Evolutionary conservation across 164 flowering plant species (phyloP), one percentile per base, ranked within the genome.

Genomic region (Echeveria elegans): DNA sequence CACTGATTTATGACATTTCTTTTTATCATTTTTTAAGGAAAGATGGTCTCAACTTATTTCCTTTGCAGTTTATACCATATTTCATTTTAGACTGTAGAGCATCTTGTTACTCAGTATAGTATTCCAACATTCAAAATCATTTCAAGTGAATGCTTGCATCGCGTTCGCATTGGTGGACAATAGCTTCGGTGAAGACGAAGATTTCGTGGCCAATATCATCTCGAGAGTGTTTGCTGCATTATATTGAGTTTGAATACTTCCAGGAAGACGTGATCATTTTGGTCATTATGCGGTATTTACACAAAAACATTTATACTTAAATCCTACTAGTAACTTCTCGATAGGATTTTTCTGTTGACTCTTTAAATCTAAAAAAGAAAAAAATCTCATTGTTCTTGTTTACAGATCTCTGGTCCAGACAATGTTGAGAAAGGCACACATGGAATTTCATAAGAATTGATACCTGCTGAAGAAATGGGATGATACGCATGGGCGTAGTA

Each of bases 111-210:
- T 50, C 92, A 94, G 56, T 74, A 67, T 71, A 73, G 26, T 12
- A 60, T 94, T 71, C 98, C 99, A 24, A 71, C 86, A 61, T 94
- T 94, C 81, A 91, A 84, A 72, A 69, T 89, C 58, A 38, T 65
- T 2, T n/a, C 77, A 30, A 68, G 82, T 36, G 69, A 78, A 31
- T 85, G 92, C 73, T 74, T 90, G 77, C 85, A 88, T 67, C 82
- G 78, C 74, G 73, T 87, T 56, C 79, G 87, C 67, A 76, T 76
- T 31, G 88, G 93, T 62, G 99, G 91, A 81, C 86, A 91, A 79
- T 94, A 77, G 82, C 85, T 72, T 73, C 83, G 72, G 83, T 94
- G 77, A 91, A 96, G 99, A 64, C 83, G 88, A 91, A 90, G 90
- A 73, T 88, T 74, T 71, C 97, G 15, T 94, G 99, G 99, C 99